These are phyloP conservation scores for Panicum virgatum DNA, from an alignment of 202 grass and related monocot genomes.

Conservation along the genomic window DNA sequence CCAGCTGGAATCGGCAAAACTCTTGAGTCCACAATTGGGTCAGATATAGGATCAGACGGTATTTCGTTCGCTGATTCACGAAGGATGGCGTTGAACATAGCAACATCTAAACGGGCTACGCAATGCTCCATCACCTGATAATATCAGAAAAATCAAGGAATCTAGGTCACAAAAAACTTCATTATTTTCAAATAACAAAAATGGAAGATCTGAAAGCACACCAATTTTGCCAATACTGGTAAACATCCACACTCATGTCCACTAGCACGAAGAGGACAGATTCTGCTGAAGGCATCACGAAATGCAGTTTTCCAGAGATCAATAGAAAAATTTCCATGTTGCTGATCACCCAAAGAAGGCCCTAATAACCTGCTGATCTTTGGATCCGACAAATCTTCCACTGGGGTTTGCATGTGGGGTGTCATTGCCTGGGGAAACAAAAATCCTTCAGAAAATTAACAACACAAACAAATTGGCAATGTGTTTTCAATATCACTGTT, in stretches of 20 bases:
- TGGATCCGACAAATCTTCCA: slow-evolving; percentile 44
- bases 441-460: slow-evolving; percentile 32
- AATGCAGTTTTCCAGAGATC: slow-evolving; percentile 82
- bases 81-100: slow-evolving; percentile 97
- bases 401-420: slow-evolving; percentile 77
- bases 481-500: neutral
- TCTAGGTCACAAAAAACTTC: neutral
- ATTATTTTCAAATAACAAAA: slow-evolving; percentile 21
- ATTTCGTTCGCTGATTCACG: slow-evolving; percentile 86
- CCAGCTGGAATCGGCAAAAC: slow-evolving; percentile 84
- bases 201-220: slow-evolving; percentile 29
- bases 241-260: slow-evolving; percentile 89
- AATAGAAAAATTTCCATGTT: slow-evolving; percentile 70
- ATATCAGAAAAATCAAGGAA: slow-evolving; percentile 34
- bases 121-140: slow-evolving; percentile 94
- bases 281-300: slow-evolving; percentile 59
- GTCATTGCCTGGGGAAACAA: slow-evolving; percentile 64
- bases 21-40: slow-evolving; percentile 73
- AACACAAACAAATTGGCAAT: slow-evolving; percentile 3
- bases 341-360: slow-evolving; percentile 50
- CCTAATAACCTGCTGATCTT: slow-evolving; percentile 45
- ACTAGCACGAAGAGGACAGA: slow-evolving; percentile 79
- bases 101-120: slow-evolving; percentile 76
- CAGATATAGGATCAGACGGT: slow-evolving; percentile 88
- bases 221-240: slow-evolving; percentile 73